Percentiles rank a stretch among this genome's conserved stretches.
Conservation (phyloP, 2,329 filamentous ascomycete genomes). For the Phialophora verrucosa region DNA sequence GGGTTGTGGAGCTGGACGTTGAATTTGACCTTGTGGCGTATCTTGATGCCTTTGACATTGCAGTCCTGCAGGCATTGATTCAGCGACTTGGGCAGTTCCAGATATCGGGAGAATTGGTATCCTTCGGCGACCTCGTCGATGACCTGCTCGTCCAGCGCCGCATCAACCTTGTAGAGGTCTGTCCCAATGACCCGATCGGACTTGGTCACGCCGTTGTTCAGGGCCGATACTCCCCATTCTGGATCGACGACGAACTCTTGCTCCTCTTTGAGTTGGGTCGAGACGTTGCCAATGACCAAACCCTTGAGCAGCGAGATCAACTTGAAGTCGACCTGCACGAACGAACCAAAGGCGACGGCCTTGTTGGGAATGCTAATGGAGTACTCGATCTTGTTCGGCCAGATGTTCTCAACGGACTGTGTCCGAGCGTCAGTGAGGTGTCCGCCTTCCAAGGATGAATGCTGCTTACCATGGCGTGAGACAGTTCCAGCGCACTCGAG, state of each 20-base stretch:
- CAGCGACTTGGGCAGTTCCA: constrained; percentile 79
- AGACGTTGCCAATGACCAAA: constrained; percentile 80
- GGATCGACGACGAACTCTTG: constrained; percentile 68
- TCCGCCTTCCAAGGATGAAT: neutral
- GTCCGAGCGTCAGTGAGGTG: constrained; percentile 9
- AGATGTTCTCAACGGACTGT: constrained; percentile 88
- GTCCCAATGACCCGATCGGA: constrained; percentile 68
- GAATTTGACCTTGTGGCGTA: constrained; percentile 90
- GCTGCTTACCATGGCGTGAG: constrained; percentile 75
- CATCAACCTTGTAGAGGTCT: constrained; percentile 72
- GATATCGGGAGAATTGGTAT: constrained; percentile 63
- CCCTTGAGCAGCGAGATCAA: constrained; percentile 90
- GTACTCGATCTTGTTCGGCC: constrained; percentile 97
- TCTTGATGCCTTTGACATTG: constrained; percentile 85
- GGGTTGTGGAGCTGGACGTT: constrained; percentile 91
- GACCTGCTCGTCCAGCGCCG: constrained; percentile 63
- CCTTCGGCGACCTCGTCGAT: constrained; percentile 66
- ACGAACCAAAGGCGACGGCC: constrained; percentile 91
- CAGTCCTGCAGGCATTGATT: constrained; percentile 87
- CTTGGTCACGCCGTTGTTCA: constrained; percentile 52
- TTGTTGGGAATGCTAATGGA: constrained; percentile 92
- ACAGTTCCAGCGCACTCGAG: constrained; percentile 74
- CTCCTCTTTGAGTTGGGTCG: constrained; percentile 78
- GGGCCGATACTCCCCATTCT: constrained; percentile 47
- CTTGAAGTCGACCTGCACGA: constrained; percentile 80